phyloP scores from a whole-genome alignment of 495 filamentous ascomycete genomes.

The Annulohypoxylon stygium region DNA sequence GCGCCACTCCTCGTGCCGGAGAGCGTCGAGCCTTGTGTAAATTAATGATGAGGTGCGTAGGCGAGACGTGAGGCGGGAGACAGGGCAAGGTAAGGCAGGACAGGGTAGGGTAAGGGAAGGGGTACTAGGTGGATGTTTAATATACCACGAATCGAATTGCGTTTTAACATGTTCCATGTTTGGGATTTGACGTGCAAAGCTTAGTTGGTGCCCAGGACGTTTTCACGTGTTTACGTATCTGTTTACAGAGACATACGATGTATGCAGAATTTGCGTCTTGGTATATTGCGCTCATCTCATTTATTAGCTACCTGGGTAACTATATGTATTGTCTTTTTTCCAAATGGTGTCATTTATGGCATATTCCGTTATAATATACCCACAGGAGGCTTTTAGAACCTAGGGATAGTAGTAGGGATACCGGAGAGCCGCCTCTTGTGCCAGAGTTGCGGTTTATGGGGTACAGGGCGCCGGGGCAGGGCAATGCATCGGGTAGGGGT shows the following conservation, averaged over 20 bases:
- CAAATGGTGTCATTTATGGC: too few species aligned
- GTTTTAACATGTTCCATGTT: background rate
- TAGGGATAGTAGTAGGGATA: background rate
- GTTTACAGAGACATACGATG: background rate
- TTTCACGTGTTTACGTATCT: background rate
- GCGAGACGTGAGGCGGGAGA: background rate
- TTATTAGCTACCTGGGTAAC: background rate
- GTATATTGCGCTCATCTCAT: background rate
- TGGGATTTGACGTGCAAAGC: background rate
- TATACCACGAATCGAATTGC: slow-evolving; percentile 6
- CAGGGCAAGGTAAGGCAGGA: background rate
- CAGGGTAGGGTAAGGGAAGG: background rate
- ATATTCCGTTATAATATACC: background rate
- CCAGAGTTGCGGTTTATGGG: slow-evolving; percentile 13
- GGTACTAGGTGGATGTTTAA: background rate
- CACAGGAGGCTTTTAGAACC: background rate
- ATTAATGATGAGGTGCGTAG: slow-evolving; percentile 1
- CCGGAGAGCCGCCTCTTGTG: background rate
- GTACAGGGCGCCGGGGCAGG: background rate
- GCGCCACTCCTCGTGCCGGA: background rate
- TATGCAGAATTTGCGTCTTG: background rate
- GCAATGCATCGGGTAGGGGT: background rate
- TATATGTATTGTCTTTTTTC: background rate
- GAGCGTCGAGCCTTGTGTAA: slow-evolving; percentile 6
- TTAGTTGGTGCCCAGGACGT: background rate